Conservation (phyloP, 2,329 filamentous ascomycete genomes). For the Paramyrothecium roridum region DNA sequence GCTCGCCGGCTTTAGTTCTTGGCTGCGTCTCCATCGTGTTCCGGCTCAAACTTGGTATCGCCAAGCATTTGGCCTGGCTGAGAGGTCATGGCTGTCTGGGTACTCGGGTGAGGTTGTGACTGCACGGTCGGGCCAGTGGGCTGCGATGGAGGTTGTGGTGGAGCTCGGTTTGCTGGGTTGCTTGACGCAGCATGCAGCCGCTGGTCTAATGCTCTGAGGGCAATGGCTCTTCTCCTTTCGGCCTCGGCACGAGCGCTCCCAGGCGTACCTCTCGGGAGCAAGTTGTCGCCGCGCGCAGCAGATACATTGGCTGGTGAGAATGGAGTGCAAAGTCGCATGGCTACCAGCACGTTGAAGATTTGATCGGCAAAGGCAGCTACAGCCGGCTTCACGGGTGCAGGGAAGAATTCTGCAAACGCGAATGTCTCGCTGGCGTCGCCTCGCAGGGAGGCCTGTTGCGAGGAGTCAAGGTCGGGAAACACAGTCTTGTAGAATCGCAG, state of each 20-base stretch:
- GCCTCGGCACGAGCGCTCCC: slow-evolving; percentile 83
- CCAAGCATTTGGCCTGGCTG: slow-evolving; percentile 57
- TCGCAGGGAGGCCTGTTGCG: slow-evolving; percentile 61
- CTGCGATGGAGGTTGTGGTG: slow-evolving; percentile 21
- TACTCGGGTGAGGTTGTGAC: slow-evolving; percentile 51
- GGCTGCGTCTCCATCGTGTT: slow-evolving; percentile 43
- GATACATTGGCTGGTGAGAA: slow-evolving; percentile 81
- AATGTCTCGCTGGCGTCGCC: slow-evolving; percentile 97
- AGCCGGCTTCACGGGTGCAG: slow-evolving; percentile 74
- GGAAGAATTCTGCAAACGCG: slow-evolving; percentile 94
- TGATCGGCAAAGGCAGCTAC: slow-evolving; percentile 65
- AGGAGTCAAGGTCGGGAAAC: slow-evolving; percentile 64
- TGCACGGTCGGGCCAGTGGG: slow-evolving; percentile 54
- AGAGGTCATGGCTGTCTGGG: slow-evolving; percentile 56
- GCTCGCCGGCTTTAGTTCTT: slow-evolving; percentile 22
- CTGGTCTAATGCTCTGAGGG: slow-evolving; percentile 89
- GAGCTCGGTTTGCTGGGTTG: slow-evolving; percentile 27
- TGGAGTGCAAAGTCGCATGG: slow-evolving; percentile 75
- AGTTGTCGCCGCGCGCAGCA: slow-evolving; percentile 63
- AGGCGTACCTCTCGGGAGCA: slow-evolving; percentile 53
- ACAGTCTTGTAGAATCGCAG: slow-evolving; percentile 88
- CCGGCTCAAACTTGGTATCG: slow-evolving; percentile 68
- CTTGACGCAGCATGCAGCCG: slow-evolving; percentile 79
- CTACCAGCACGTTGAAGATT: slow-evolving; percentile 72
- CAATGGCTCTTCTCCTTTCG: slow-evolving; percentile 82